Evolutionary conservation across 495 filamentous ascomycete species (phyloP).

Genomic region (Podospora pseudopauciseta): DNA sequence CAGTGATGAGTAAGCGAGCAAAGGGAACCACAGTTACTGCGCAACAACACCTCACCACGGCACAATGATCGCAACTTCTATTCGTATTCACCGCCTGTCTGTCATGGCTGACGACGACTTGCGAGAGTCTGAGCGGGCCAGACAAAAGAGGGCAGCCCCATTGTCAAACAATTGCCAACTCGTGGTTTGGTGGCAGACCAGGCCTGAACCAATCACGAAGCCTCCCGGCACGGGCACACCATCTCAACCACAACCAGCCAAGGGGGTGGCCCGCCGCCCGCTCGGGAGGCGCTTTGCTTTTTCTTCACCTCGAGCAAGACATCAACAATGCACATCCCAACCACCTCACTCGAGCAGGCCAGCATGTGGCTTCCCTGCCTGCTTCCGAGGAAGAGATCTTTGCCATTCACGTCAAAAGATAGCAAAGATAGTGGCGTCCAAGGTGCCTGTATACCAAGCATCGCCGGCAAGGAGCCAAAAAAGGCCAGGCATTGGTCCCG

Average conservation of each 20-base stretch:
- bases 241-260: neutral
- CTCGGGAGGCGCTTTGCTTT: neutral
- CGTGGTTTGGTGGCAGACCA: neutral
- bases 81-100: neutral
- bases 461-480: neutral
- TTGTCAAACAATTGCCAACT: neutral
- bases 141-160: neutral
- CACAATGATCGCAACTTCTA: neutral
- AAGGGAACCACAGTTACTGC: neutral
- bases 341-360: neutral
- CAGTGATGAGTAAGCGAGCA: neutral
- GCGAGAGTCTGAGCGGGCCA: neutral
- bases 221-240: constrained; percentile 3
- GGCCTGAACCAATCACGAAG: constrained; percentile 1
- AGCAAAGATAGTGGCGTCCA: neutral
- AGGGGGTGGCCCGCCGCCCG: neutral
- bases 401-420: neutral
- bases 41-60: neutral
- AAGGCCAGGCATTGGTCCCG: neutral
- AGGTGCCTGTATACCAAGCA: neutral
- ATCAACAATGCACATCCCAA: neutral
- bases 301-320: neutral
- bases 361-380: neutral
- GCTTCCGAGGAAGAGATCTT: neutral
- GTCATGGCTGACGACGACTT: neutral